Base-by-base conservation (phyloP, 331 rosid genomes). In the Malus hybrid region DNA sequence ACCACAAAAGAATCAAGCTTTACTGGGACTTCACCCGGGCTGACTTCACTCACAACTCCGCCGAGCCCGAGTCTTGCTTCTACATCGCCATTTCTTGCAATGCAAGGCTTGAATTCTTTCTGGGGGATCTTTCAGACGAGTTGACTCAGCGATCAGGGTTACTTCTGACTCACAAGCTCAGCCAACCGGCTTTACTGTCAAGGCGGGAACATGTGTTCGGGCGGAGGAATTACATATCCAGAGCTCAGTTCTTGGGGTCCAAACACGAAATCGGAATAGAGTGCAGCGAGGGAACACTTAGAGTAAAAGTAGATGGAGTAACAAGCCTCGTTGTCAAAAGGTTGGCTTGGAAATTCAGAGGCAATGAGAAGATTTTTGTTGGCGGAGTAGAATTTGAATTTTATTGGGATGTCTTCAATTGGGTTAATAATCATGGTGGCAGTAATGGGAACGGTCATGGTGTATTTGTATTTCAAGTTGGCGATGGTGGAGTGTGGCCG, bases 341-440 rank as follows among this genome's bases (percentile, higher is more conserved):
- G 72, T 73, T 93, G 42, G 86, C 88, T 16, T 93, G 98, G 98
- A 88, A 90, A 76, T 90, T 90, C 74, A 85, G 96, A 88, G 98
- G 98, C 79, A 90, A 89, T 52, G 98, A 93, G 84, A 89, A 80
- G 69, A 77, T 90, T 22, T 85, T 82, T 27, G 72, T 90, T 9
- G 87, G 85, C 42, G 97, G 90, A 2, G 69, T 83, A 2, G 87
- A 88, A 42, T 42, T 42, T 42, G 46, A 42, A 42, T 42, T 42
- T 42, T 42, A 42, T 42, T 42, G 46, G 46, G 46, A 42, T 42
- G 46, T 42, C 46, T 42, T 42, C 46, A 42, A 42, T 42, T 42
- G 46, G 46, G 46, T 42, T 42, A 42, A 42, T 42, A 42, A 42
- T 10, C 46, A 10, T 42, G 46, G 13, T 42, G 46, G 46, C 0